phyloP scores from a whole-genome alignment of 805 yeast genomes.

The Cyberlindnera mycetangii region DNA sequence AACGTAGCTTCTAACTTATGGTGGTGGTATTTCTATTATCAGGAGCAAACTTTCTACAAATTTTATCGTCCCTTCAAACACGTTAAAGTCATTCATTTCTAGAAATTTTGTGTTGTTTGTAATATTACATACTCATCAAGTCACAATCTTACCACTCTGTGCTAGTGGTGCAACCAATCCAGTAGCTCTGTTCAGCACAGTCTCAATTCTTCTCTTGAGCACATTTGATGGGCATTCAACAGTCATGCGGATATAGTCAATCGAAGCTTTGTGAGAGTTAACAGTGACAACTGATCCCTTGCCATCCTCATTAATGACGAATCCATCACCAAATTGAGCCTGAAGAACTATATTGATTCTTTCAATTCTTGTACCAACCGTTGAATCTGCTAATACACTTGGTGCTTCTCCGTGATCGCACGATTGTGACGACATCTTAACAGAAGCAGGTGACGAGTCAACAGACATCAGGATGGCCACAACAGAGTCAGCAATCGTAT shows the following conservation, averaged over 20 bases:
- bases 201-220: slow-evolving; percentile 76
- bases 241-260: slow-evolving; percentile 59
- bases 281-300: slow-evolving; percentile 60
- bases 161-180: slow-evolving; percentile 83
- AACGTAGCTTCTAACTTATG: too few species aligned
- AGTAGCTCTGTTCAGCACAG: slow-evolving; percentile 72
- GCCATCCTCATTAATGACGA: slow-evolving; percentile 39
- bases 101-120: background rate
- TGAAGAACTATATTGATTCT: slow-evolving; percentile 61
- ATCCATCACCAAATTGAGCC: slow-evolving; percentile 88
- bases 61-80: too few species aligned
- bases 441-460: slow-evolving; percentile 93
- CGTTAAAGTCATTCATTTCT: too few species aligned
- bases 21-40: too few species aligned
- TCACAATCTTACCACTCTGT: slow-evolving; percentile 28
- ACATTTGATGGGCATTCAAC: slow-evolving; percentile 76
- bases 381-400: slow-evolving; percentile 32
- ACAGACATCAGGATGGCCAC: slow-evolving; percentile 88
- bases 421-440: slow-evolving; percentile 69
- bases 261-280: slow-evolving; percentile 71
- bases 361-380: slow-evolving; percentile 39
- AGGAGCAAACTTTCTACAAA: too few species aligned
- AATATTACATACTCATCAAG: background rate
- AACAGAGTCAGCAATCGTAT: slow-evolving; percentile 91
- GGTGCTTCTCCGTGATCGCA: slow-evolving; percentile 42